Conservation (phyloP, 306 rosid species). For the Albizia julibrissin region DNA sequence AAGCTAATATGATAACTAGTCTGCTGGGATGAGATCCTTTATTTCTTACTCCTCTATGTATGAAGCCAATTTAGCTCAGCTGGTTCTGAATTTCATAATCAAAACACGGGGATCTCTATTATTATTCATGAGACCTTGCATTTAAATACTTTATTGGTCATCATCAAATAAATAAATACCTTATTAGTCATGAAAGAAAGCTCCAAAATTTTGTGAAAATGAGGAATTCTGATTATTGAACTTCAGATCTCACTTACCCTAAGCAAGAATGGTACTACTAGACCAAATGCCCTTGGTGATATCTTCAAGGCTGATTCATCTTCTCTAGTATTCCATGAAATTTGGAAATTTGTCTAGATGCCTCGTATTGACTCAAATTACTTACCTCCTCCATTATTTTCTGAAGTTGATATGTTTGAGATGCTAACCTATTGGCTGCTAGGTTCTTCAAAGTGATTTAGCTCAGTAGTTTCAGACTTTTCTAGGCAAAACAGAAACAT, state of each 20-base stretch:
- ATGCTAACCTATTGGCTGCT: neutral
- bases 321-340: neutral
- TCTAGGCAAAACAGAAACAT: neutral
- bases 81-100: neutral
- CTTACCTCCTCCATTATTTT: neutral
- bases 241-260: no score
- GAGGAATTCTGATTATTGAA: neutral
- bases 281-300: neutral
- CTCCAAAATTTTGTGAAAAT: neutral
- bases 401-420: neutral
- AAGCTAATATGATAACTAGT: no score
- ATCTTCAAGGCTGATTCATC: neutral
- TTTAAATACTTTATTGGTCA: neutral
- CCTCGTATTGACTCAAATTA: neutral
- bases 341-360: neutral
- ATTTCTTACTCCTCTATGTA: neutral
- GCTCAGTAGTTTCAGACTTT: neutral
- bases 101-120: no score
- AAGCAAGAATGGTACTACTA: neutral
- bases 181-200: neutral
- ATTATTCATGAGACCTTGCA: no score
- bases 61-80: neutral
- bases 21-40: no score
- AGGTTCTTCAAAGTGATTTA: neutral
- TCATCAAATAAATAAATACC: no score